A percentile compares a stretch with the other conserved stretches of the same genome.
Evolutionary conservation across 1,284 basidiomycete species (phyloP).

Genomic region (Leccinum subrobustum): DNA sequence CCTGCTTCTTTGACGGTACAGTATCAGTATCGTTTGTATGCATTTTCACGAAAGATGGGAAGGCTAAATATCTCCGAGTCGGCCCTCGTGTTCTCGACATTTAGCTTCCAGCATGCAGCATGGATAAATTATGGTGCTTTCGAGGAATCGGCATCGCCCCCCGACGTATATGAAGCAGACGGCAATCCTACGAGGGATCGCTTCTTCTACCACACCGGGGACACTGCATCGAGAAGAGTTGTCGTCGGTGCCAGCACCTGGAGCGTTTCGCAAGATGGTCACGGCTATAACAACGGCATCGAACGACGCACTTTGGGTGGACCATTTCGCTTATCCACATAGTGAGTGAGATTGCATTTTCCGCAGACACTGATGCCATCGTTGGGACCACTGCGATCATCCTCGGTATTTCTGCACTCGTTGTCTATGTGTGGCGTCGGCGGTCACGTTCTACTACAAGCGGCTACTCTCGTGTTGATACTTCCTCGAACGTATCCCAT

Average conservation of each 20-base stretch:
- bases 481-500: neutral
- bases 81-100: neutral
- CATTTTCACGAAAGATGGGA: neutral
- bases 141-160: neutral
- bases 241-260: neutral
- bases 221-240: neutral
- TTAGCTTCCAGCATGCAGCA: neutral
- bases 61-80: neutral
- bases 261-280: neutral
- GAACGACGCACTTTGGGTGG: neutral
- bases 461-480: neutral
- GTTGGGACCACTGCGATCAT: neutral
- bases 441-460: neutral
- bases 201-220: neutral
- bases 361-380: neutral
- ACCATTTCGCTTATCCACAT: neutral
- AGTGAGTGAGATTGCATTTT: neutral
- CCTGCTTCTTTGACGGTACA: neutral
- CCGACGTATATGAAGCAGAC: neutral
- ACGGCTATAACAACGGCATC: neutral
- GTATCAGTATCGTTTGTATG: neutral
- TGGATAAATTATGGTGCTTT: no score
- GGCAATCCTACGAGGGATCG: neutral
- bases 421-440: conserved; percentile 2
- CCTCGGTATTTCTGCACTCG: neutral